Base-by-base conservation (phyloP, 2,329 filamentous ascomycete genomes). In the Penicillium fuscoglaucum region DNA sequence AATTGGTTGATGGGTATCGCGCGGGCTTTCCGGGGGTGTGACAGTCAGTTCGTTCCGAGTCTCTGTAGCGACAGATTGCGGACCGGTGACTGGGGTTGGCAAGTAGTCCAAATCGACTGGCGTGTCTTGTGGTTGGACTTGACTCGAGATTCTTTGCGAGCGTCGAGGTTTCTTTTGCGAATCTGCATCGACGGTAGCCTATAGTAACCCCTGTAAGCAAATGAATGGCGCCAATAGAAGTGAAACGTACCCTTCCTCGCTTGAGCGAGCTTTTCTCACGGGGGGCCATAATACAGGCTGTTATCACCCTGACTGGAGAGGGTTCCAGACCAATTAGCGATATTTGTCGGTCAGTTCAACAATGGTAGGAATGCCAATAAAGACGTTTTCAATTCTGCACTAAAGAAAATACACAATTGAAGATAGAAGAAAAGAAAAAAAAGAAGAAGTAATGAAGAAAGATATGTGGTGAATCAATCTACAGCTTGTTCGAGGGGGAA, bases 191-290 rank as follows among this genome's bases (percentile, higher is more conserved):
- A 84, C 80, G 43, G 88, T 90, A 66, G 81, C 83, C 90, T 93
- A 76, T 65, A 72, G 44, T 48, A 33, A 59, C 37, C 62, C 64
- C 68, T 57, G 71, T 65, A 55, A 63, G 64, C 21, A 61, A 53
- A 60, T 52, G 47, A 66, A 51, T 51, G 33, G 62, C 57, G 61
- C 57, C 51, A 61, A 58, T 55, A 59, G 64, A 57, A 40, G 24
- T 50, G 43, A 45, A 64, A 62, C 84, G 73, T 82, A 95, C 91
- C 76, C 88, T 84, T 67, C 81, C 85, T 72, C 91, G 87, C 82
- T 96, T 96, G 79, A 95, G 86, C 79, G 90, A 89, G 80, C 88
- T 92, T 80, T 90, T 90, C 78, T 95, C 89, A 65, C 68, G 81
- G 79, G 76, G 86, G 44, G 71, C 68, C 75, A 78, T 78, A 37